These are phyloP conservation scores for Raphidocelis subcapitata DNA, from an alignment of 139 green algal species.

Conservation along the genomic window DNA sequence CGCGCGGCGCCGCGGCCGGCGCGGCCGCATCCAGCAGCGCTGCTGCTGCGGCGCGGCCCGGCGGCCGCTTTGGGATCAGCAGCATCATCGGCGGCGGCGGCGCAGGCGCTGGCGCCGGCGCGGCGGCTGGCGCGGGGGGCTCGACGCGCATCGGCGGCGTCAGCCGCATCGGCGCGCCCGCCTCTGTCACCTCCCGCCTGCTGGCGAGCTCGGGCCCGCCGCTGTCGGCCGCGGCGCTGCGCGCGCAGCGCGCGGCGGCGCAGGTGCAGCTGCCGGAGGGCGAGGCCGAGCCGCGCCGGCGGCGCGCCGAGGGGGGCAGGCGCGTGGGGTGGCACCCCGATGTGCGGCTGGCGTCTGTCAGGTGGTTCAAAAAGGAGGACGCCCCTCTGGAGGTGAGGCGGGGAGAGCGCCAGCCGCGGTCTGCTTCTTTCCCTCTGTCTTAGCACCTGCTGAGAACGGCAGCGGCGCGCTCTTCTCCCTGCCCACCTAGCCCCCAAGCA, in stretches of 20 bases:
- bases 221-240: too few relatives aligned
- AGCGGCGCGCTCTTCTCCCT: background rate
- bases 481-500: background rate
- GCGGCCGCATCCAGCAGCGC: background rate
- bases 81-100: background rate
- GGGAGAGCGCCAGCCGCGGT: background rate
- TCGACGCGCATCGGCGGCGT: background rate
- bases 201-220: too few relatives aligned
- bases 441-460: too few relatives aligned
- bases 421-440: background rate
- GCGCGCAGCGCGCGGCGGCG: too few relatives aligned
- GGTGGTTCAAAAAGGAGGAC: conserved; percentile 29
- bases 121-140: background rate
- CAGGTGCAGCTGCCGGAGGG: background rate
- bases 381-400: conserved; percentile 7
- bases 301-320: background rate
- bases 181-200: too few relatives aligned
- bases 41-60: conserved; percentile 4
- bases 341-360: conserved; percentile 13
- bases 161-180: too few relatives aligned
- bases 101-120: background rate
- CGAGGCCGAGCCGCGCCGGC: background rate
- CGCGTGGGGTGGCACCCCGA: conserved; percentile 9
- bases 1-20: background rate
- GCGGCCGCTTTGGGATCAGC: background rate